A percentile compares a stretch with the other conserved stretches of the same genome.
Evolutionary conservation across 805 yeast genomes (phyloP).

Genomic region (Candida lessepsii): DNA sequence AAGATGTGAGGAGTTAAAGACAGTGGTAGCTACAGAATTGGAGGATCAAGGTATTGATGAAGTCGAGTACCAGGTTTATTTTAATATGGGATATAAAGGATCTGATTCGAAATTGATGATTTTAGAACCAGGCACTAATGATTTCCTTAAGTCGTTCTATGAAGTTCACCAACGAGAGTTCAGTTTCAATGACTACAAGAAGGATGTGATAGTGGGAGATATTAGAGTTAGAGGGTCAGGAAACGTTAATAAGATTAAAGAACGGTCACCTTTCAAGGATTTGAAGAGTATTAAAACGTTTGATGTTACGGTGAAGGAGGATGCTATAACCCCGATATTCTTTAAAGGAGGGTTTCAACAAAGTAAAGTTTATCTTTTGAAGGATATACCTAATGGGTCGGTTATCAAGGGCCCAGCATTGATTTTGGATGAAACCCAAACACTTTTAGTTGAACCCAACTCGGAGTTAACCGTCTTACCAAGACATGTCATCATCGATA

Average conservation of each 20-base stretch:
- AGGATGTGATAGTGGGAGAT: constrained; percentile 66
- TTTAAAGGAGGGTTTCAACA: constrained; percentile 51
- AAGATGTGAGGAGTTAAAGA: constrained; percentile 15
- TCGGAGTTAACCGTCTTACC: constrained; percentile 54
- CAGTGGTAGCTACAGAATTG: constrained; percentile 13
- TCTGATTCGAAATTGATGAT: constrained; percentile 30
- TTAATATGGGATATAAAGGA: constrained; percentile 23
- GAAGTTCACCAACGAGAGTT: constrained; percentile 65
- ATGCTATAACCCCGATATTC: constrained; percentile 36
- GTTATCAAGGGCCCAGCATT: constrained; percentile 69
- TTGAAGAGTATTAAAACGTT: constrained; percentile 15
- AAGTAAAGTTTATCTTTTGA: constrained; percentile 52
- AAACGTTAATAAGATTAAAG: constrained; percentile 40
- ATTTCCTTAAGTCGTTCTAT: constrained; percentile 47
- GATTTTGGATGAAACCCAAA: constrained; percentile 78
- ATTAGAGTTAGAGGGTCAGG: constrained; percentile 73
- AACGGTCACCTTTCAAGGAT: constrained; percentile 50
- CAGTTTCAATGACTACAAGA: constrained; percentile 58
- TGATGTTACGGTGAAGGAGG: constrained; percentile 5
- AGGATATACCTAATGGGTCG: constrained; percentile 53
- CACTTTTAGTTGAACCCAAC: constrained; percentile 68
- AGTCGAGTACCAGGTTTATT: constrained; percentile 14
- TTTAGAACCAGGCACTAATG: constrained; percentile 17
- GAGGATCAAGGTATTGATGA: constrained; percentile 15
- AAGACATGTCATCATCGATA: constrained; percentile 58